Evolutionary conservation across 2,329 filamentous ascomycete genomes (phyloP).

Genomic region (Sporothrix humicola): DNA sequence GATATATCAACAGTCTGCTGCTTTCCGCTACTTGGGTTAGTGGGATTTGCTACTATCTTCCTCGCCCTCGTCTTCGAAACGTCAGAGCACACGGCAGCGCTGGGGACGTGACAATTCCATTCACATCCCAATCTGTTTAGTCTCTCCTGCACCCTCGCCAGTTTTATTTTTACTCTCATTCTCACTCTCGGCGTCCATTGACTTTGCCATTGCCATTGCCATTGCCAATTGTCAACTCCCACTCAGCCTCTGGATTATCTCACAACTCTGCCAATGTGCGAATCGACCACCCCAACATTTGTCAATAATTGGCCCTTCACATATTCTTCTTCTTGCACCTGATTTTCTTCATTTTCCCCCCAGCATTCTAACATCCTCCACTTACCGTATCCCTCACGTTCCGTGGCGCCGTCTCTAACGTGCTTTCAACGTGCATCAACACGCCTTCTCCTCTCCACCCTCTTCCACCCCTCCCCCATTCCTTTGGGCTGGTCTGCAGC

Average conservation of each 20-base stretch:
- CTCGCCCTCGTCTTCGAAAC: not conserved
- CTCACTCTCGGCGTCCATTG: not conserved
- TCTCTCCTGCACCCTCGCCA: not conserved
- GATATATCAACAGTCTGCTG: slow-evolving; percentile 10
- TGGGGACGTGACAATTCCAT: slow-evolving; percentile 23
- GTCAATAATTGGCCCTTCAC: slow-evolving; percentile 1
- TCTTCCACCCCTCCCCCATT: slow-evolving; percentile 27
- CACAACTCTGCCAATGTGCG: not conserved
- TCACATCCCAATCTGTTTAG: slow-evolving; percentile 29
- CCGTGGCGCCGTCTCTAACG: slow-evolving; percentile 29
- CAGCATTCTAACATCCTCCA: slow-evolving; percentile 9
- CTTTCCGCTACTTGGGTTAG: not conserved
- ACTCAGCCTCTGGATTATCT: slow-evolving; percentile 20
- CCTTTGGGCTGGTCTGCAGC: slow-evolving; percentile 32
- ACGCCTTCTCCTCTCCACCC: slow-evolving; percentile 17
- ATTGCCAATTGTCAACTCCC: slow-evolving; percentile 17
- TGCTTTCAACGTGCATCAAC: slow-evolving; percentile 30
- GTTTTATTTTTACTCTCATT: not conserved
- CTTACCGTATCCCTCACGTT: slow-evolving; percentile 1
- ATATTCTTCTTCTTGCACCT: not conserved
- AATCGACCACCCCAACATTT: not conserved
- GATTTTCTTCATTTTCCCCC: not conserved
- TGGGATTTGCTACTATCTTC: not conserved
- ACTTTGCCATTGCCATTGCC: not conserved
- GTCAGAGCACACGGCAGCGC: slow-evolving; percentile 32